These are phyloP conservation scores for Hypoxylon sp. DNA, from an alignment of 2,329 filamentous ascomycete species.

Conservation along the genomic window DNA sequence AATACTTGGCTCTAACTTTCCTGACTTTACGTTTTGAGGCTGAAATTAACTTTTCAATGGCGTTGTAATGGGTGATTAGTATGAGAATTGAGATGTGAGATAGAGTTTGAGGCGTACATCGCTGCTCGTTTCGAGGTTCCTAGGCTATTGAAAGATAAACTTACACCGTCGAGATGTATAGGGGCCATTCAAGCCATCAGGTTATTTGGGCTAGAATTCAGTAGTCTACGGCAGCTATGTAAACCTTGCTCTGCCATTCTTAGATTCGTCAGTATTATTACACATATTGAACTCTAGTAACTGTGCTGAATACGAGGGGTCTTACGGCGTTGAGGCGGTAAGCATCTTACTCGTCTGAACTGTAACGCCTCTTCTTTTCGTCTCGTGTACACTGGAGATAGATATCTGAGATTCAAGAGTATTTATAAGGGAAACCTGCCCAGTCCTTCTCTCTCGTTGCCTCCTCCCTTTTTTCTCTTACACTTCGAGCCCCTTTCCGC, in stretches of 20 bases:
- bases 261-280: neutral
- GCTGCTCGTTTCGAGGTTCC: no score
- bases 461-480: neutral
- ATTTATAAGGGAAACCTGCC: neutral
- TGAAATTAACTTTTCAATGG: conserved; percentile 15
- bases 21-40: conserved; percentile 8
- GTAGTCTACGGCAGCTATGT: neutral
- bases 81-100: neutral
- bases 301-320: neutral
- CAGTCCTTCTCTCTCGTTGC: neutral
- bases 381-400: neutral
- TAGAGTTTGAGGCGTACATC: conserved; percentile 4
- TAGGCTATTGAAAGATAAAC: no score
- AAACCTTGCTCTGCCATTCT: neutral
- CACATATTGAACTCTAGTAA: neutral
- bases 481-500: neutral
- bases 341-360: neutral
- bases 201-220: neutral
- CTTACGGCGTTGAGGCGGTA: neutral
- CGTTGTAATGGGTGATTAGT: neutral
- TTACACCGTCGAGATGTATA: no score
- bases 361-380: neutral
- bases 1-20: neutral
- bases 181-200: neutral
- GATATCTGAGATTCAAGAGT: neutral